Base-by-base conservation (phyloP, 2,329 filamentous ascomycete species). In the Penicillium hesseltinei region DNA sequence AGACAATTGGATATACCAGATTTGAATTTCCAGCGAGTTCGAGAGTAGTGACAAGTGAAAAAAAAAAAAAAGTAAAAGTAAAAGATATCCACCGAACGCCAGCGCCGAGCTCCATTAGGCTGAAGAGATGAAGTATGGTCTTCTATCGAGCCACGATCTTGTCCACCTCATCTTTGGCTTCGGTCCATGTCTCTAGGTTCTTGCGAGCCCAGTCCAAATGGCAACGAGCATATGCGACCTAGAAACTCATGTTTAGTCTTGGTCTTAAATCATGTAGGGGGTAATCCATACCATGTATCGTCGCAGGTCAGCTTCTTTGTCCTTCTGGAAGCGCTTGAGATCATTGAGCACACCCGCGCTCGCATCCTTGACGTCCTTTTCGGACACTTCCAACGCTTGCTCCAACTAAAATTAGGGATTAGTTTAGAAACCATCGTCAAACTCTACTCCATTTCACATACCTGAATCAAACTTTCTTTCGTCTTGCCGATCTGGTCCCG, bases 401-500 rank as follows among this genome's bases (percentile, higher is more conserved):
- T 97, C 92, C 51, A 99, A 82, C 78, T 97, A 84, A 45, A 77
- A 23, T 47, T 2, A 33, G 21, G 47, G 9, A 51, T 53, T 55
- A 52, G 25, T 27, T 40, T 46, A 40, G 33, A 21, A 44, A 13
- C 35, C 38, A 52, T 48, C 19, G 23, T 27, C 33, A 17, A 51
- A 6, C 4, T 13, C 21, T 21, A 13, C 17, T 56, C 43, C 39
- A 21, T 9, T 36, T 10, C 17, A 64, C 62, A 57, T 71, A 82
- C 81, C 73, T 86, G 81, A 15, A 79, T 83, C 61, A 99, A 86
- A 57, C 87, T 90, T 76, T 99, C 94, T 63, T 88, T 87, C 0
- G 94, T 99, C 81, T 97, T 97, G 39, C 93, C 92, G 66, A 99
- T 97, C 62, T 91, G 89, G 73, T 99, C 94, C 53, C 94, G 84